phyloP scores from a whole-genome alignment of 805 yeast genomes.

The Aciculoconidium aculeatum region DNA sequence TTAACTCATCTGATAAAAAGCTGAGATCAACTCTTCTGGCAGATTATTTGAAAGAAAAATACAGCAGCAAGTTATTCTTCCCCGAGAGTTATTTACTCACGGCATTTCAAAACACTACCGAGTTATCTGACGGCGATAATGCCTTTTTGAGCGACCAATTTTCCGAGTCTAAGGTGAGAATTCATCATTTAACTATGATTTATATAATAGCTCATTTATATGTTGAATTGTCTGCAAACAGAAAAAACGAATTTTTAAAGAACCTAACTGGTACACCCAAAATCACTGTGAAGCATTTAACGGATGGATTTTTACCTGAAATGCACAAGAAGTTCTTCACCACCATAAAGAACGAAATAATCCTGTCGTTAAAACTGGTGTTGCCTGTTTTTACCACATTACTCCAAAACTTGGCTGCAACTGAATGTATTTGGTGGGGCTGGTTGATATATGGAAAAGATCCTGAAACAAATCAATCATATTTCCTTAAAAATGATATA shows the following conservation, averaged over 20 bases:
- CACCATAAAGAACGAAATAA: conserved; percentile 23
- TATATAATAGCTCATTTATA: conserved; percentile 25
- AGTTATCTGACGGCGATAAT: conserved; percentile 18
- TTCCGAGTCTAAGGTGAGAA: conserved; percentile 21
- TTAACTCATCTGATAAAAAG: too few relatives aligned
- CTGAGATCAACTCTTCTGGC: too few relatives aligned
- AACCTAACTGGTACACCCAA: conserved; percentile 19
- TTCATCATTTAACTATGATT: conserved; percentile 24
- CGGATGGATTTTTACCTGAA: conserved; percentile 28
- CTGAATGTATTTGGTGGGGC: conserved; percentile 35
- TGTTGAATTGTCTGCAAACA: conserved; percentile 20
- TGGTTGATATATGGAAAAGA: conserved; percentile 37
- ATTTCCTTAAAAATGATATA: conserved; percentile 19
- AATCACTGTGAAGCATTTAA: conserved; percentile 24
- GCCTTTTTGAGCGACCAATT: conserved; percentile 19
- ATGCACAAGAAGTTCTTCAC: conserved; percentile 13
- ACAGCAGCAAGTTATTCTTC: conserved; percentile 17
- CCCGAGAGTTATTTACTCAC: conserved; percentile 35
- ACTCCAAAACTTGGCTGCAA: conserved; percentile 19
- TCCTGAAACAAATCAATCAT: conserved; percentile 21
- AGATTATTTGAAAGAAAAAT: conserved; percentile 14
- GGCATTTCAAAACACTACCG: conserved; percentile 19
- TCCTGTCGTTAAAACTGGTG: conserved; percentile 14
- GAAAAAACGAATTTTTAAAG: conserved; percentile 18
- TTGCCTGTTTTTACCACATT: conserved; percentile 24